phyloP scores from a whole-genome alignment of 2,329 filamentous ascomycete genomes.

The Cladophialophora immunda region DNA sequence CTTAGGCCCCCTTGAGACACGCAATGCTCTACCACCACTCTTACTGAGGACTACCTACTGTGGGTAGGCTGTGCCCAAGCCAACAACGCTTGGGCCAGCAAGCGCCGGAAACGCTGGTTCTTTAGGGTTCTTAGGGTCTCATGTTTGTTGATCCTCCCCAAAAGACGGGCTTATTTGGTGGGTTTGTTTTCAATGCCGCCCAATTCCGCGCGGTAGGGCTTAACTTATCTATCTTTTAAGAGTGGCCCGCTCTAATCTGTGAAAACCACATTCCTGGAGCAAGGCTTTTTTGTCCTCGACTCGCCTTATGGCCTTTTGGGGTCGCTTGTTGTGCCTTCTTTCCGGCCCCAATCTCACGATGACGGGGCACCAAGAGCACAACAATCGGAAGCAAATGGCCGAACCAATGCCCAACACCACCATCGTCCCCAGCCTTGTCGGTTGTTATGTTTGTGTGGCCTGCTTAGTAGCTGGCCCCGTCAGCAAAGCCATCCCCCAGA shows the following conservation, averaged over 20 bases:
- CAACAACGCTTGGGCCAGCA: background rate
- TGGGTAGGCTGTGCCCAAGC: too few relatives aligned
- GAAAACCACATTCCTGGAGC: background rate
- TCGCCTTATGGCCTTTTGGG: background rate
- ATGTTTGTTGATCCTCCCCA: background rate
- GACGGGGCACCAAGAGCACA: background rate
- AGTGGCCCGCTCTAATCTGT: background rate
- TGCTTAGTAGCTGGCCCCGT: slow-evolving; percentile 3
- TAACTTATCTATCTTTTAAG: background rate
- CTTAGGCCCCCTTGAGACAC: too few relatives aligned
- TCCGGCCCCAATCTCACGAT: background rate
- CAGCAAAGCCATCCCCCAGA: slow-evolving; percentile 15
- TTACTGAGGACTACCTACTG: too few relatives aligned
- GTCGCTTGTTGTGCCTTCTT: background rate
- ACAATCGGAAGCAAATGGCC: background rate
- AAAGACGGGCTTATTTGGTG: background rate
- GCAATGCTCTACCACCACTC: too few relatives aligned
- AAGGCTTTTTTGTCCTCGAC: background rate
- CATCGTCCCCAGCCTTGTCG: slow-evolving; percentile 9
- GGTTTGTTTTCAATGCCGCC: background rate
- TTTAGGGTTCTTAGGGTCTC: background rate
- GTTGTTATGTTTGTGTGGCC: too few relatives aligned
- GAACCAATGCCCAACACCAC: background rate
- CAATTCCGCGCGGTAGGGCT: background rate
- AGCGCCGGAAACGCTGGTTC: too few relatives aligned